Conservation (phyloP, 495 filamentous ascomycete species). For the Chlorociboria aeruginascens region DNA sequence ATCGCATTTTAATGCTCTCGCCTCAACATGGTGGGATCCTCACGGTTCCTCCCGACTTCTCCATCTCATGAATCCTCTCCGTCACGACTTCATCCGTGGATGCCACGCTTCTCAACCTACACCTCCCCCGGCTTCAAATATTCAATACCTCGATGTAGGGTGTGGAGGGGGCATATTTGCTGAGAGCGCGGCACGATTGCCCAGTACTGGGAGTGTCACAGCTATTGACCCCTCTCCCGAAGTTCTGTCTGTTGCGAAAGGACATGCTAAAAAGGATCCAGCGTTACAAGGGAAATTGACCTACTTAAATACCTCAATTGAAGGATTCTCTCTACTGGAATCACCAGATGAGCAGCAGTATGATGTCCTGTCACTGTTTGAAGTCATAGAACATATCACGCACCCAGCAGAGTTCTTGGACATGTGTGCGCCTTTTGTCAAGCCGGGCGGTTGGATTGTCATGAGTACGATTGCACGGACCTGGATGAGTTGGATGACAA, state of each 20-base stretch:
- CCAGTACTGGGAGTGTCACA: constrained; percentile 52
- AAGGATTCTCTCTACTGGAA: constrained; percentile 42
- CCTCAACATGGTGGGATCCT: constrained; percentile 94
- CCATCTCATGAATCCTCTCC: constrained; percentile 95
- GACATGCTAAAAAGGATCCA: constrained; percentile 61
- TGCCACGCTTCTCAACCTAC: constrained; percentile 44
- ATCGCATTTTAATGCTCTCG: constrained; percentile 87
- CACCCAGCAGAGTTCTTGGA: constrained; percentile 59
- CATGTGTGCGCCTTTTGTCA: constrained; percentile 55
- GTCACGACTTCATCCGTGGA: constrained; percentile 75
- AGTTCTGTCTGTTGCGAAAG: constrained; percentile 68
- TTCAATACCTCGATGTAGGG: constrained; percentile 82
- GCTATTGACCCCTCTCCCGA: constrained; percentile 74
- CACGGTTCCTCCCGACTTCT: constrained; percentile 84
- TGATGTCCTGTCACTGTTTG: constrained; percentile 79
- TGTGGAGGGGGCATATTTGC: constrained; percentile 96
- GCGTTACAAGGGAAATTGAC: constrained; percentile 42
- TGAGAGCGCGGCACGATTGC: constrained; percentile 74
- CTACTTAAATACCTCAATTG: constrained; percentile 53
- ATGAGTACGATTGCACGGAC: constrained; percentile 84
- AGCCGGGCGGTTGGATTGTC: constrained; percentile 86
- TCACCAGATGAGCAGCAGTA: constrained; percentile 31
- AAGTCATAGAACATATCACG: constrained; percentile 87
- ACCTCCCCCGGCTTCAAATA: constrained; percentile 18
- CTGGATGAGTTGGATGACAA: constrained; percentile 76